A percentile compares a stretch with the other conserved stretches of the same genome.
phyloP scores from a whole-genome alignment of 805 yeast species.

The Candida tibetensis region DNA sequence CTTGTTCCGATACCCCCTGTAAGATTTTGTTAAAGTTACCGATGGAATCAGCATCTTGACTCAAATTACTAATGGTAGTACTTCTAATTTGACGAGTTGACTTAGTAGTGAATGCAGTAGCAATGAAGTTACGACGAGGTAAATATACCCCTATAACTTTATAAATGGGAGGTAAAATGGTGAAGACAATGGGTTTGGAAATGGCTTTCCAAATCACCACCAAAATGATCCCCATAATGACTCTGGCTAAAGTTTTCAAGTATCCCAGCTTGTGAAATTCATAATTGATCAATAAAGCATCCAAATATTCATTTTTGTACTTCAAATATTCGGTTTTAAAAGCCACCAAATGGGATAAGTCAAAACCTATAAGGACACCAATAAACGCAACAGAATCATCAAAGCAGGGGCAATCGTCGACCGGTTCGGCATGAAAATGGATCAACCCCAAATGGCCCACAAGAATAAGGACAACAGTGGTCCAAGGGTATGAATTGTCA shows the following conservation, averaged over 20 bases:
- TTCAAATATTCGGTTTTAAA: conserved; percentile 28
- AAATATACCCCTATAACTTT: conserved; percentile 36
- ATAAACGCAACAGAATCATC: conserved; percentile 93
- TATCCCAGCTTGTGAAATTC: conserved; percentile 42
- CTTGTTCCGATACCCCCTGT: conserved; percentile 21
- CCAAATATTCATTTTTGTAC: conserved; percentile 14
- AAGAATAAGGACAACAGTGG: conserved; percentile 36
- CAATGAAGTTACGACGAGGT: conserved; percentile 36
- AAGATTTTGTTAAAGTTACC: conserved; percentile 25
- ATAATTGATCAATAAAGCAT: conserved; percentile 42
- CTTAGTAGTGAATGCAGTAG: conserved; percentile 36
- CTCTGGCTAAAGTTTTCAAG: conserved; percentile 41
- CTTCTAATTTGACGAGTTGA: conserved; percentile 35
- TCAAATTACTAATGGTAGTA: conserved; percentile 39
- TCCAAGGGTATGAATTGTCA: conserved; percentile 16
- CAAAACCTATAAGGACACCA: conserved; percentile 81
- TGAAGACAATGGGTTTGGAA: conserved; percentile 64
- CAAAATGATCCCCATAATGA: conserved; percentile 56
- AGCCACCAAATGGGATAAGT: conserved; percentile 56
- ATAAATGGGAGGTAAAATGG: conserved; percentile 59
- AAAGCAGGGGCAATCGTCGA: conserved; percentile 93
- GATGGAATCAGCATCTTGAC: conserved; percentile 16
- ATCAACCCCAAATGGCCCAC: conserved; percentile 49
- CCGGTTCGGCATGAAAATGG: conserved; percentile 75
- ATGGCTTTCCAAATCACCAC: conserved; percentile 73